Evolutionary conservation across 306 rosid genomes (phyloP), one percentile per base, ranked within the genome.

Genomic region (Mucuna pruriens): DNA sequence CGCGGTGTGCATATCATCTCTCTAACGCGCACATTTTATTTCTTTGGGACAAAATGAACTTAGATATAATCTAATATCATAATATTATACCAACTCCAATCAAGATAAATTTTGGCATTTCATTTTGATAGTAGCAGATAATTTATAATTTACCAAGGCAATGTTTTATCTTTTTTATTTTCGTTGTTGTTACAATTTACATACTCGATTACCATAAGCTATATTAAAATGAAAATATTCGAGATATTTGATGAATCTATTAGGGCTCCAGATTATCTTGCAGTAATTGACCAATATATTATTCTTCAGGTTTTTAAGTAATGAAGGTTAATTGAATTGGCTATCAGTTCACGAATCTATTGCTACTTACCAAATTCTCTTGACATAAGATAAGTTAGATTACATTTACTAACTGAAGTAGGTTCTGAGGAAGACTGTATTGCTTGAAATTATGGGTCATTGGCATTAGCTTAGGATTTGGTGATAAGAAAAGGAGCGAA

Each of bases 1-100:
- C 10, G 7, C 20, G 88, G 97, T 92, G 8, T 48, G 84, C 40
- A 49, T 55, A 62, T 12, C 52, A 64, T 65, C 13, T 75, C 42
- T 7, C 65, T 33, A 31, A 9, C 40, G 8, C 11, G 16, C 54
- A 7, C 17, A 66, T 8, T 7, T 2, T 61, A 36, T 61, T 60
- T 4, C 26, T 11, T 25, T 23, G 66, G 23, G 20, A 33, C 23
- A 31, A 33, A 62, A 36, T 36, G 40, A 36, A 62, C 17, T 23
- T 25, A 25, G 34, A 60, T 60, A 26, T 60, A 25, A 60, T 60
- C 68, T 62, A 31, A 31, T 33, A 7, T 26, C 42, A 62, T 15
- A 15, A 62, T n/a, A n/a, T n/a, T n/a, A n/a, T 62, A 62, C 42
- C 10, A 31, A 23, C 36, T 58, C 36, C 36, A 25, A 58, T 25